Base-by-base conservation (phyloP, 768 basidiomycete species). In the Chlorophyllum brunneum region DNA sequence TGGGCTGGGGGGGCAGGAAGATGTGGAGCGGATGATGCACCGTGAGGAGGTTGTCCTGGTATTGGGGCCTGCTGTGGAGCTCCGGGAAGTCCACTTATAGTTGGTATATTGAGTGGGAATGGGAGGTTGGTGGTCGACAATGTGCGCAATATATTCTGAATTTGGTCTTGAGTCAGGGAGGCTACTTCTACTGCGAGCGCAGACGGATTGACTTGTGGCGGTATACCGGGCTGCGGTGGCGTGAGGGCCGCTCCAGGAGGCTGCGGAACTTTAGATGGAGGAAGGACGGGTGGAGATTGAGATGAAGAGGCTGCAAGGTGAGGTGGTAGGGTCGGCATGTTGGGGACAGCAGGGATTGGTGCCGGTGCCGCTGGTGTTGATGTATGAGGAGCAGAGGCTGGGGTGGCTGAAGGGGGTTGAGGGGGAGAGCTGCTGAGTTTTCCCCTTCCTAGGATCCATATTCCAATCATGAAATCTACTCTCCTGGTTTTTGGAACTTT, bases 371-470 rank as follows among this genome's bases (percentile, higher is more conserved):
- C 39, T 10, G 63, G 46, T 41, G 56, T 49, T 46, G 58, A 51
- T 41, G 54, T 58, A 24, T 53, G 46, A 39, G 62, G 46, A 37
- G 54, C 53, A 26, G 61, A 10, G 16, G 42, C 24, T 23, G 54
- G 48, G 36, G 47, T 33, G 18, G 16, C 16, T 18, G 42, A 15
- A 11, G 55, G 51, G 2, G 54, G 56, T 20, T 65, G 31, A 15
- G 70, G 61, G 1, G 75, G 69, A 20, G 73, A 74, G 15, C 75
- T 68, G n/a, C 71, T 75, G 3, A 92, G 78, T 66, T 83, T 91
- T 22, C 88, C 92, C 65, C 86, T 92, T 60, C 78, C 81, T 15
- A 94, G 73, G n/a, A 95, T 78, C 81, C 90, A 92, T 11, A 95
- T 82, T 20, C 88, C 88, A 38, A 95, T 70, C 33, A 95, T 75